Base-by-base conservation (phyloP, 2,329 filamentous ascomycete species). In the Magnaporthiopsis incrustans region DNA sequence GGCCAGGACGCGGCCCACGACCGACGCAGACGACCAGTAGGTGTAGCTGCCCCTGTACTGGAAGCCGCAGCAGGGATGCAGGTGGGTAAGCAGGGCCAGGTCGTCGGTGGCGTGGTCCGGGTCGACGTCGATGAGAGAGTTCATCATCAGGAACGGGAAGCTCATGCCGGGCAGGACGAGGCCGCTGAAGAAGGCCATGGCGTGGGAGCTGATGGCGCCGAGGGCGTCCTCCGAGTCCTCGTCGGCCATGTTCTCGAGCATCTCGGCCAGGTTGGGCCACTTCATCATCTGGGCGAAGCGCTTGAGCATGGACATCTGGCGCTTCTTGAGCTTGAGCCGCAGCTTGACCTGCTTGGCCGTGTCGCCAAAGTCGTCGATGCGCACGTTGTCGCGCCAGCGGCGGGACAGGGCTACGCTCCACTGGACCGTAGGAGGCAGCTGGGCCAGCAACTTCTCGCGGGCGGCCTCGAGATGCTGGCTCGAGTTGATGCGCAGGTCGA, bases 141-240 rank as follows among this genome's bases (percentile, higher is more conserved):
- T 92, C 88, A 92, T 92, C 59, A 91, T 85, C 53, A 91, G 81
- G 75, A 89, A 92, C 3, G 89, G 88, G 59, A 90, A 85, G 0
- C 85, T 81, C 73, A 84, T 81, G 14, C 89, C 89, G 11, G 89
- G 89, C 4, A 92, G 76, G 50, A 92, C 83, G 18, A 92, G 81
- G 4, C 89, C 89, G 53, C 87, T 89, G 70, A 92, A 91, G 77
- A 89, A 92, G 8, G 89, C 89, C 84, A 91, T 88, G 22, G 89
- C 84, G 71, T 91, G 88, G 26, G 88, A 89, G 70, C 86, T 86
- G 70, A 87, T 76, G 57, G 81, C 77, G 67, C 89, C 79, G 63
- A 90, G 76, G 18, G 79, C 79, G 27, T 82, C 80, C 65, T 88
- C 84, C 14, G 75, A 76, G 65, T 89, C 85, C 66, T 81, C 80